Base-by-base conservation (phyloP, 1,284 basidiomycete genomes). In the Ganoderma resinaceum region DNA sequence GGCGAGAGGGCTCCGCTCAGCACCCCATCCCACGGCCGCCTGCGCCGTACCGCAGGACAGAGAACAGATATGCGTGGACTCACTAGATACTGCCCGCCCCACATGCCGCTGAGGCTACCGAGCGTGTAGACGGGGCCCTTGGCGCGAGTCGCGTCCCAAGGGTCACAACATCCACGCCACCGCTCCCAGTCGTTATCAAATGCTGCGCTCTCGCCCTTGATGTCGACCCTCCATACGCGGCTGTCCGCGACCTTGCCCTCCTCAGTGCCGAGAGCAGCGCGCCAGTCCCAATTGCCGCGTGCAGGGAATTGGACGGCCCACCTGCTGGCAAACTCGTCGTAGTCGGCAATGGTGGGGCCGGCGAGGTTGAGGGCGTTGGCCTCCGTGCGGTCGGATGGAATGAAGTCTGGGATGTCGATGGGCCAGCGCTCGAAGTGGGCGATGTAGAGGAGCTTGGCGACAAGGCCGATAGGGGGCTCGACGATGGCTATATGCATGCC, bases 161-260 rank as follows among this genome's bases (percentile, higher is more conserved):
- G 76, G 61, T 87, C 79, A 9, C 75, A 81, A 73, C 91, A 91
- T 23, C 84, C 78, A 5, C 82, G 76, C 68, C 85, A 78, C 2
- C 91, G 81, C 74, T 84, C 85, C 85, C 88, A 91, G 66, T 89
- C 87, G 63, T 82, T 78, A 68, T 93, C 91, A 85, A 85, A 89
- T 8, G 72, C 70, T 0, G 73, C 74, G 59, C 86, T 87, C 26
- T 76, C 76, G 20, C 80, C 74, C 49, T 70, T 67, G 18, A 76
- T 68, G 20, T 69, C 66, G 42, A 67, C 69, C 33, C 63, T 66
- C 72, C 73, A 76, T 0, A 55, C n/a, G 8, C 76, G 75, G 2
- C 74, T 76, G 26, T 76, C 73, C 53, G 79, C 80, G 8, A 76
- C 72, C 8, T 29, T 66, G 1, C 70, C 35, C 14, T 74, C 71